Evolutionary conservation across 2,329 filamentous ascomycete species (phyloP).

Genomic region (Fusarium solani-melongenae): DNA sequence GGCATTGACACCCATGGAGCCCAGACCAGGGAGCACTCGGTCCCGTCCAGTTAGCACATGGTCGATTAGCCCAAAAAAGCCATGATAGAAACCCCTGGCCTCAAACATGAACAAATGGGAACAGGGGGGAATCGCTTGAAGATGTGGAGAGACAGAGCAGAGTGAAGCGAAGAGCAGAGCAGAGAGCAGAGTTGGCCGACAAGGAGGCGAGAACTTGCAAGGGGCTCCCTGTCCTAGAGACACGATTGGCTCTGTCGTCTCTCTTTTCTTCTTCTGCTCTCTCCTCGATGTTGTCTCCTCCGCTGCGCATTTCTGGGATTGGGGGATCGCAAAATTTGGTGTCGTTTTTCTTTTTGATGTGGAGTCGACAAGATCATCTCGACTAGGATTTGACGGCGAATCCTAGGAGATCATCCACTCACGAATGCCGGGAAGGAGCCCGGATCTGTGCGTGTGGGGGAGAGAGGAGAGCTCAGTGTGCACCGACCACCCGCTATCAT

Average conservation of each 20-base stretch:
- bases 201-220: background rate
- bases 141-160: background rate
- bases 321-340: conserved; percentile 10
- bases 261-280: conserved; percentile 19
- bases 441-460: conserved; percentile 29
- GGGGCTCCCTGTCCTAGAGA: background rate
- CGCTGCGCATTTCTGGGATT: conserved; percentile 6
- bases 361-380: conserved; percentile 30
- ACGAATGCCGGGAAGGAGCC: conserved; percentile 14
- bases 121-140: conserved; percentile 11
- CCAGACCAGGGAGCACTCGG: background rate
- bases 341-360: conserved; percentile 23
- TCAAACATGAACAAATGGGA: background rate
- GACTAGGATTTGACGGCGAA: background rate
- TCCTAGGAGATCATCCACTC: conserved; percentile 11
- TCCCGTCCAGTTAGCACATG: background rate
- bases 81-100: conserved; percentile 2
- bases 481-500: conserved; percentile 15
- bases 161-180: background rate
- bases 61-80: conserved; percentile 4
- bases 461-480: background rate
- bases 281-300: conserved; percentile 26
- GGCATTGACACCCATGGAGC: background rate
- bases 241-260: background rate
- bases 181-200: background rate